Percentiles rank a stretch among this genome's conserved stretches.
phyloP scores from a whole-genome alignment of 192 early-diverging fungal species.

The Mortierella antarctica region DNA sequence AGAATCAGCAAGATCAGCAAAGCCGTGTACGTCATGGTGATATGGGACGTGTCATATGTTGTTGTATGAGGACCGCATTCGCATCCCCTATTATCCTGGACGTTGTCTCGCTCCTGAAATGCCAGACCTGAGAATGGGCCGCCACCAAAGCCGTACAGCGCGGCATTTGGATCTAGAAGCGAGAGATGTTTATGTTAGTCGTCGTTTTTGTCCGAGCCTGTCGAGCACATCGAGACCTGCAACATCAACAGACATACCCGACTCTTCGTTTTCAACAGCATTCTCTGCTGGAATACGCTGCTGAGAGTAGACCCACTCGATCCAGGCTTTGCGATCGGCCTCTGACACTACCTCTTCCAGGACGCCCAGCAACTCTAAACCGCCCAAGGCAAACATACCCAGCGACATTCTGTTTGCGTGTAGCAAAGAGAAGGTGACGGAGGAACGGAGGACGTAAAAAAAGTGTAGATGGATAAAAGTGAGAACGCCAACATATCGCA shows the following conservation, averaged over 20 bases:
- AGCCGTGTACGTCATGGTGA: constrained; percentile 93
- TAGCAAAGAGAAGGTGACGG: not conserved
- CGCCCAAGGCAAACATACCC: constrained; percentile 83
- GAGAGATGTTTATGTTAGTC: not conserved
- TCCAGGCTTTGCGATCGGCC: constrained; percentile 71
- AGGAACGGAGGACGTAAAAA: not conserved
- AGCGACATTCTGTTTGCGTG: constrained; percentile 80
- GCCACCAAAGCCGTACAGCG: constrained; percentile 78
- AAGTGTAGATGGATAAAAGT: not conserved
- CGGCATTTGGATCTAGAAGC: constrained; percentile 20
- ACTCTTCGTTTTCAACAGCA: constrained; percentile 19
- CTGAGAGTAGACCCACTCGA: constrained; percentile 98
- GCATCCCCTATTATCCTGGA: constrained; percentile 12
- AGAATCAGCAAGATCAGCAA: constrained; percentile 81
- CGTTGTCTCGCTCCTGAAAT: constrained; percentile 26
- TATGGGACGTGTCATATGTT: constrained; percentile 65
- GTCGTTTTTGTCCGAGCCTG: not conserved
- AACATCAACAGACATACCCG: not conserved
- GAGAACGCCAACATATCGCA: too few species aligned
- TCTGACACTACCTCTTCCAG: constrained; percentile 65
- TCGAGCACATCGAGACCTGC: not conserved
- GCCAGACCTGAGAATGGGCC: constrained; percentile 72
- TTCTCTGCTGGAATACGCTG: constrained; percentile 70
- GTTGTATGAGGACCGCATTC: constrained; percentile 19
- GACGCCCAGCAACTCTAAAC: constrained; percentile 82